phyloP scores from a whole-genome alignment of 1,284 basidiomycete species.

The Cystobasidiaceae sp. region DNA sequence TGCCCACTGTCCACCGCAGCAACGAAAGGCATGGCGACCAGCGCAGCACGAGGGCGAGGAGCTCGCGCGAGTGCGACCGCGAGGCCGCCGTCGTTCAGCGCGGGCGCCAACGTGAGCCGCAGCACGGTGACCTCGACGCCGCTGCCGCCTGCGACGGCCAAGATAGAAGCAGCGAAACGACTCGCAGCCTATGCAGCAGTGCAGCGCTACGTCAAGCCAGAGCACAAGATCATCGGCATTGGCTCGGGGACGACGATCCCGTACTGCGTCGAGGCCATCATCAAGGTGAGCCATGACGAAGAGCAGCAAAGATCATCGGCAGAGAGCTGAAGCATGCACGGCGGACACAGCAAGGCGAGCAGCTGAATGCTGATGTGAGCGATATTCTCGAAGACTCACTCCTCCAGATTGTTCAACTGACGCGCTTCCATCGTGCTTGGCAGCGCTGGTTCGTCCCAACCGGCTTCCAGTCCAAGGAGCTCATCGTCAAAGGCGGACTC shows the following conservation, averaged over 20 bases:
- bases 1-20: too few relatives aligned
- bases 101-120: slow-evolving; percentile 1
- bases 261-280: slow-evolving; percentile 92
- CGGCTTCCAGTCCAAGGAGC: slow-evolving; percentile 91
- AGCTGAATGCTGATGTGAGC: slow-evolving; percentile 60
- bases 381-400: too few relatives aligned
- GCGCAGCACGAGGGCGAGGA: too few relatives aligned
- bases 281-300: too few relatives aligned
- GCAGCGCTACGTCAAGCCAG: slow-evolving; percentile 74
- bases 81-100: slow-evolving; percentile 10
- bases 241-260: slow-evolving; percentile 91
- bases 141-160: slow-evolving; percentile 10
- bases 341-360: slow-evolving; percentile 73
- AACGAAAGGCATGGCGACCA: too few relatives aligned
- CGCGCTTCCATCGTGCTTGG: not conserved
- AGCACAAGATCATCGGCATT: slow-evolving; percentile 86
- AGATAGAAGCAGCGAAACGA: slow-evolving; percentile 61
- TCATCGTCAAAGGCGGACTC: slow-evolving; percentile 77
- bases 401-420: not conserved
- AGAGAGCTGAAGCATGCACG: too few relatives aligned
- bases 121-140: slow-evolving; percentile 25
- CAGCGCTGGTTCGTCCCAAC: slow-evolving; percentile 81
- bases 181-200: slow-evolving; percentile 93
- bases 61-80: too few relatives aligned
- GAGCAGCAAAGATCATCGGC: too few relatives aligned